A percentile compares a stretch with the other conserved stretches of the same genome.
phyloP scores from a whole-genome alignment of 192 early-diverging fungal genomes.

The Umbelopsis isabellina region DNA sequence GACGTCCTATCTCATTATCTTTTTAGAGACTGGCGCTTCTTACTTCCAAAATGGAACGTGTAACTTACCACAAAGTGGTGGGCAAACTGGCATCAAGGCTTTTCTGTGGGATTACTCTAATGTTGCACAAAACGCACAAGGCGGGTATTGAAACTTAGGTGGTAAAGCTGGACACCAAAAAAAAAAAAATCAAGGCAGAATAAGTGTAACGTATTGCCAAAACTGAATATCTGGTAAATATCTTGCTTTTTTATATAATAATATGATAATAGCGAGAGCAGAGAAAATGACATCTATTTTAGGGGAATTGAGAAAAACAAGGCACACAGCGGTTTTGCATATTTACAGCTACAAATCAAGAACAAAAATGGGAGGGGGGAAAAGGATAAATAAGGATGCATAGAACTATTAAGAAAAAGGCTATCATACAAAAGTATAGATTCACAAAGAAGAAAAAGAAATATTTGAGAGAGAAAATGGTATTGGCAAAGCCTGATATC shows the following conservation, averaged over 20 bases:
- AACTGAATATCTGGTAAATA: not conserved
- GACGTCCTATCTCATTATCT: no score
- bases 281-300: constrained; percentile 4
- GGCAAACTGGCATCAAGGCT: not conserved
- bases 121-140: constrained; percentile 16
- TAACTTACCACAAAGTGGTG: not conserved
- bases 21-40: no score
- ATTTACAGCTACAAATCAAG: constrained; percentile 18
- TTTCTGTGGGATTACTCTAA: not conserved
- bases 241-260: constrained; percentile 9
- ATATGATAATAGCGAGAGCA: not conserved
- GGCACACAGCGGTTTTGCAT: constrained; percentile 16
- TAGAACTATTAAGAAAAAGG: constrained; percentile 4
- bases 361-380: not conserved
- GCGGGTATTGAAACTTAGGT: constrained; percentile 1
- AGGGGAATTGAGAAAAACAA: not conserved
- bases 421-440: not conserved
- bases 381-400: constrained; percentile 2
- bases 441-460: not conserved
- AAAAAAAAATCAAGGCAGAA: constrained; percentile 14
- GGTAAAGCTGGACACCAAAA: not conserved
- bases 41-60: no score
- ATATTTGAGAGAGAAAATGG: constrained; percentile 16
- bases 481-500: not conserved
- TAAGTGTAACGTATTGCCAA: not conserved